Conservation (phyloP, 1,139 yeast genomes). For the Nakaseomyces uthaithaninus region DNA sequence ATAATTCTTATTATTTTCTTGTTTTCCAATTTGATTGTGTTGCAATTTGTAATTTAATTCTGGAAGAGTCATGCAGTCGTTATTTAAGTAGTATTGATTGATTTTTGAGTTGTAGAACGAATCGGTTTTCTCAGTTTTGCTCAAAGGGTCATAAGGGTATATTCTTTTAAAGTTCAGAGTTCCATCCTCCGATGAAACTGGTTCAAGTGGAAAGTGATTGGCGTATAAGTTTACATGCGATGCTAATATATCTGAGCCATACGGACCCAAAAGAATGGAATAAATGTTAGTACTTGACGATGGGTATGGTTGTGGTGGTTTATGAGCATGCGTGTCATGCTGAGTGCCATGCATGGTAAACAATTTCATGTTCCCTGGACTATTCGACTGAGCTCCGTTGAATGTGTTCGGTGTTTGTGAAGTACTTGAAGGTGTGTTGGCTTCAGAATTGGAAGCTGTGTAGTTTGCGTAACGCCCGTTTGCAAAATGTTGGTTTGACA, state of each 20-base stretch:
- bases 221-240: conserved; percentile 23
- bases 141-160: conserved; percentile 14
- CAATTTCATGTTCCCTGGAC: neutral
- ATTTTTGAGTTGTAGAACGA: conserved; percentile 8
- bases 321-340: conserved; percentile 3
- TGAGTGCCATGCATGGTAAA: neutral
- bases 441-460: neutral
- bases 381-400: neutral
- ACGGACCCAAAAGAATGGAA: conserved; percentile 24
- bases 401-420: neutral
- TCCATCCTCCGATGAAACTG: conserved; percentile 15
- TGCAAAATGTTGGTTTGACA: neutral
- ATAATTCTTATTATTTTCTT: neutral
- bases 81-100: conserved; percentile 26
- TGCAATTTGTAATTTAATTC: conserved; percentile 15
- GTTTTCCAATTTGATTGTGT: neutral
- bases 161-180: conserved; percentile 21
- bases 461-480: conserved; percentile 1
- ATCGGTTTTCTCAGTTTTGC: conserved; percentile 11
- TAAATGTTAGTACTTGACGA: conserved; percentile 20
- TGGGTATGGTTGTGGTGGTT: conserved; percentile 18
- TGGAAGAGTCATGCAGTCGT: conserved; percentile 21
- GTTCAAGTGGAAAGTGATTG: conserved; percentile 27
- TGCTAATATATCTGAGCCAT: conserved; percentile 19
- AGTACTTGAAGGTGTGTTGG: conserved; percentile 2